Evolutionary conservation across 345 rosid species (phyloP).

Genomic region (Nephelium lappaceum): DNA sequence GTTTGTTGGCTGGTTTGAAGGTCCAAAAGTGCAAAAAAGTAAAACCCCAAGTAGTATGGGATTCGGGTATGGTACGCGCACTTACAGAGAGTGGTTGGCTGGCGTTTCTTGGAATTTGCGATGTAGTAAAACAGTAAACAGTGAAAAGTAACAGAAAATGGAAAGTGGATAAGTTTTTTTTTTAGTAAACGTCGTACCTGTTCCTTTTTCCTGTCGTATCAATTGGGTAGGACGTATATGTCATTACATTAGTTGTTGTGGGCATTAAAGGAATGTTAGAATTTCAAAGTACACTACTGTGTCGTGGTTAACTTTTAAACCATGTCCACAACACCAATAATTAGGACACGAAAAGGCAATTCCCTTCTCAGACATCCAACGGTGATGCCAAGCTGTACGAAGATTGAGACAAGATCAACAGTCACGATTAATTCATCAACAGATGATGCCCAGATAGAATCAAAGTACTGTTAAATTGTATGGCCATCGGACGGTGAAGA

Average conservation of each 20-base stretch:
- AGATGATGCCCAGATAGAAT: neutral
- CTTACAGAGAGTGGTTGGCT: slow-evolving; percentile 9
- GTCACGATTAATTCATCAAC: neutral
- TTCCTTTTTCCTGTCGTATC: neutral
- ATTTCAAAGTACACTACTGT: slow-evolving; percentile 17
- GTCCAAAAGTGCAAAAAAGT: no score
- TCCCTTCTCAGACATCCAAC: neutral
- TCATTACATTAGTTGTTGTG: slow-evolving; percentile 1
- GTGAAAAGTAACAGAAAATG: neutral
- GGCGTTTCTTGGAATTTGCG: slow-evolving; percentile 4
- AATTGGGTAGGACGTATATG: slow-evolving; percentile 21
- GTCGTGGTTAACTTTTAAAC: slow-evolving; percentile 9
- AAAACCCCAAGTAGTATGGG: neutral
- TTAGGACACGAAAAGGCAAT: slow-evolving; percentile 15
- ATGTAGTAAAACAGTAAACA: slow-evolving; percentile 16
- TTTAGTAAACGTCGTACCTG: slow-evolving; percentile 15
- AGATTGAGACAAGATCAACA: neutral
- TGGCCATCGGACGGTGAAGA: neutral
- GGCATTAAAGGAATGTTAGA: slow-evolving; percentile 22
- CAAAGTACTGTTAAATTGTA: neutral
- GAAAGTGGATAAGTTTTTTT: neutral
- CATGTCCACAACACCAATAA: slow-evolving; percentile 22
- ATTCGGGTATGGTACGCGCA: slow-evolving; percentile 14
- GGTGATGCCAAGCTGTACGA: slow-evolving; percentile 11
- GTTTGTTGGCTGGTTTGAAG: neutral